Percentiles rank a stretch among this genome's conserved stretches.
These are phyloP conservation scores for Pharus latifolius DNA, from an alignment of 176 grass and related monocot species.

Conservation along the genomic window DNA sequence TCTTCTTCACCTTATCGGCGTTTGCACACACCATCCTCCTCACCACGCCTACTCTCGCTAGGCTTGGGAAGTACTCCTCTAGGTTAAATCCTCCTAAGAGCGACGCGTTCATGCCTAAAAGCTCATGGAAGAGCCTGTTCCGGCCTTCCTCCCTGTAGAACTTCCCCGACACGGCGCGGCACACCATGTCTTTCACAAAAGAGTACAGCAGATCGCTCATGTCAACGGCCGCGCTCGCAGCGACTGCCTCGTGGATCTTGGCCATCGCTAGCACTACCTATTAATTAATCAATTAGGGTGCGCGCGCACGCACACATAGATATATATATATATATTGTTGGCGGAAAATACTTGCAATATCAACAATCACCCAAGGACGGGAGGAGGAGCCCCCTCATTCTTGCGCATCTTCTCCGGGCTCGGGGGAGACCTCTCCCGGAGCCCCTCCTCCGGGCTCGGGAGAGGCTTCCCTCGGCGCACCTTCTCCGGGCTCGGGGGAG, in stretches of 20 bases:
- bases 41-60: neutral
- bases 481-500: no score
- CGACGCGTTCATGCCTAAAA: neutral
- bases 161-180: slow-evolving; percentile 21
- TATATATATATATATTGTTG: no score
- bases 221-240: neutral
- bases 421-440: no score
- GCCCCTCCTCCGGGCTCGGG: no score
- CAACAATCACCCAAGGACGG: no score
- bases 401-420: no score
- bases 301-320: no score
- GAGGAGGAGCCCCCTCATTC: no score
- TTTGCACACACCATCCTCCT: neutral
- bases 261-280: neutral
- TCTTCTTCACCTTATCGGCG: neutral
- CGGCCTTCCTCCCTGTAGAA: neutral
- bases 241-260: neutral
- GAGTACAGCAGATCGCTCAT: neutral
- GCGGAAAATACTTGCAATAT: no score
- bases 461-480: no score
- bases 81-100: slow-evolving; percentile 3
- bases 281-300: no score
- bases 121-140: neutral
- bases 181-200: slow-evolving; percentile 9
- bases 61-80: slow-evolving; percentile 17